Percentiles rank a stretch among this genome's conserved stretches.
Evolutionary conservation across 352 stramenopile genomes (phyloP).

Genomic region (Phytophthora melonis): DNA sequence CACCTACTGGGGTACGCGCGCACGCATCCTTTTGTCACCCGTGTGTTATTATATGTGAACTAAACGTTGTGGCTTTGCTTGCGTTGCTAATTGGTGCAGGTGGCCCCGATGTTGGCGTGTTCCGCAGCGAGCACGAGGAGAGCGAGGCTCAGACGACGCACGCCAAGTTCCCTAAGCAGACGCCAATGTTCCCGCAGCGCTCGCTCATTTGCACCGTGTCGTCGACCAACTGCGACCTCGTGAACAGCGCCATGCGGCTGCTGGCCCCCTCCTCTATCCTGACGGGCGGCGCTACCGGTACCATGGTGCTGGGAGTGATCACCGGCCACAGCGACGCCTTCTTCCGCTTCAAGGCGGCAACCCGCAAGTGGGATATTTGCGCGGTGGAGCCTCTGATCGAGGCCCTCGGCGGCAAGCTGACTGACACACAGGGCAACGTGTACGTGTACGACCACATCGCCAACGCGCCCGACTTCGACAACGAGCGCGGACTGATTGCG

Average conservation of each 20-base stretch:
- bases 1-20: slow-evolving; percentile 73
- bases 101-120: slow-evolving; percentile 62
- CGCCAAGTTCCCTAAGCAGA: slow-evolving; percentile 29
- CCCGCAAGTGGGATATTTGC: slow-evolving; percentile 85
- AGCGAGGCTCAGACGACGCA: slow-evolving; percentile 37
- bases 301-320: slow-evolving; percentile 75
- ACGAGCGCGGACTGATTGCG: slow-evolving; percentile 64
- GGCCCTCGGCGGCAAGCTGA: slow-evolving; percentile 62
- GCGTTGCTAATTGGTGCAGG: slow-evolving; percentile 31
- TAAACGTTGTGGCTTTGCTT: too few relatives aligned
- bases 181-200: slow-evolving; percentile 47
- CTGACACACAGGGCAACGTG: slow-evolving; percentile 61
- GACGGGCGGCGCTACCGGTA: slow-evolving; percentile 74
- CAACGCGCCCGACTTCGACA: slow-evolving; percentile 67
- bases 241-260: slow-evolving; percentile 49
- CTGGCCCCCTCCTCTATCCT: slow-evolving; percentile 49
- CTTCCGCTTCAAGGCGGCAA: slow-evolving; percentile 74
- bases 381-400: slow-evolving; percentile 73
- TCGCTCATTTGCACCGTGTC: slow-evolving; percentile 65
- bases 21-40: too few relatives aligned
- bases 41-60: too few relatives aligned
- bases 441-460: slow-evolving; percentile 71
- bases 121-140: slow-evolving; percentile 47
- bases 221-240: slow-evolving; percentile 59
- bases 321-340: slow-evolving; percentile 72